Percentiles rank a stretch among this genome's conserved stretches.
Conservation (phyloP, 2,329 filamentous ascomycete species). For the Botrytis porri region DNA sequence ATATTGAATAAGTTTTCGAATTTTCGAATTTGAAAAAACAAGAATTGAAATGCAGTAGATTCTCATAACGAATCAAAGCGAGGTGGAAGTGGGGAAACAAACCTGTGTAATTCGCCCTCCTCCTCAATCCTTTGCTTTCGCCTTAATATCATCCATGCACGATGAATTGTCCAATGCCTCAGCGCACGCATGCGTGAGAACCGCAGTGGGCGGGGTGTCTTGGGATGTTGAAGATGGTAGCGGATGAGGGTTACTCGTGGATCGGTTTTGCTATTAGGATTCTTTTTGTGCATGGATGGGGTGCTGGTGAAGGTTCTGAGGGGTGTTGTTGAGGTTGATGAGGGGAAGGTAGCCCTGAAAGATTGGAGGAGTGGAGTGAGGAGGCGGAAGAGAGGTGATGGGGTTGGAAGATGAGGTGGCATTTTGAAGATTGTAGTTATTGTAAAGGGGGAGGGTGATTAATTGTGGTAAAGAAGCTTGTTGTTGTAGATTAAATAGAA, state of each 20-base stretch:
- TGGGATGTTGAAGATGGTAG: slow-evolving; percentile 67
- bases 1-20: background rate
- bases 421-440: slow-evolving; percentile 22
- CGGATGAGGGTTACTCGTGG: slow-evolving; percentile 54
- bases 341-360: slow-evolving; percentile 23
- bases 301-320: slow-evolving; percentile 29
- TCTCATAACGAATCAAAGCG: background rate
- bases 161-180: slow-evolving; percentile 98
- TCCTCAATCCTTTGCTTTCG: slow-evolving; percentile 62
- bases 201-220: slow-evolving; percentile 73
- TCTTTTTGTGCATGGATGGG: slow-evolving; percentile 18
- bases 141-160: slow-evolving; percentile 83
- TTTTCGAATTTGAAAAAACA: slow-evolving; percentile 6
- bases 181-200: slow-evolving; percentile 85
- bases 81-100: slow-evolving; percentile 32
- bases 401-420: slow-evolving; percentile 24
- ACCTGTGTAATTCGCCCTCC: slow-evolving; percentile 70
- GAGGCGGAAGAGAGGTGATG: slow-evolving; percentile 28
- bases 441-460: no score
- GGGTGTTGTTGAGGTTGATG: slow-evolving; percentile 13
- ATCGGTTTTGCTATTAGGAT: slow-evolving; percentile 28
- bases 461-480: background rate
- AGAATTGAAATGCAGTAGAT: background rate
- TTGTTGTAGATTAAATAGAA: background rate
- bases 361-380: slow-evolving; percentile 32